These are phyloP conservation scores for Larix kaempferi DNA, from an alignment of 75 land plant species.

Conservation along the genomic window DNA sequence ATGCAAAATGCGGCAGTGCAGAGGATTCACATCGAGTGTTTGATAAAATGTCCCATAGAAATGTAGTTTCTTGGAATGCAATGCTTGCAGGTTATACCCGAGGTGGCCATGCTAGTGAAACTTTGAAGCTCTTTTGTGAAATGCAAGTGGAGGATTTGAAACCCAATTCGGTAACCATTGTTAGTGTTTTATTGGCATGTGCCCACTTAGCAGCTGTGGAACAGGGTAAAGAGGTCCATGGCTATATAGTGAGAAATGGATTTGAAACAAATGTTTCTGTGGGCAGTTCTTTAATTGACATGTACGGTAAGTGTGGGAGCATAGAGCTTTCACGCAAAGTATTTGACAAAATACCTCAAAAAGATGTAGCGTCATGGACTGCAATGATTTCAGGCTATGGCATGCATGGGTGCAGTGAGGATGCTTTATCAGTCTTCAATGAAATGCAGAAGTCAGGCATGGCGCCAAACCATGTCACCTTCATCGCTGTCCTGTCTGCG, in stretches of 20 bases:
- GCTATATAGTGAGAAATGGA: slow-evolving; percentile 8
- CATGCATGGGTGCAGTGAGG: slow-evolving; percentile 1
- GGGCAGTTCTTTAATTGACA: slow-evolving; percentile 8
- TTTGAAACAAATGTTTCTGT: neutral
- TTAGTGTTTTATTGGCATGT: slow-evolving; percentile 10
- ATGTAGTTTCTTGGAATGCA: slow-evolving; percentile 19
- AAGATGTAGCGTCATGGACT: slow-evolving; percentile 14
- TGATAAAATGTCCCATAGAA: neutral
- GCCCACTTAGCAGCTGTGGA: neutral
- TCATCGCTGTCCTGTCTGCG: slow-evolving; percentile 8
- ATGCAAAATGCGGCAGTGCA: slow-evolving; percentile 17
- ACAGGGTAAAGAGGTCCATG: slow-evolving; percentile 14
- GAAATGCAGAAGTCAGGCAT: slow-evolving; percentile 5
- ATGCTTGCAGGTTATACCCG: slow-evolving; percentile 15
- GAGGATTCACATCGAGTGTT: slow-evolving; percentile 3
- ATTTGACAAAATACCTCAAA: neutral
- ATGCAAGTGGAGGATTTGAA: slow-evolving; percentile 6
- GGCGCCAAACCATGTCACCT: slow-evolving; percentile 17
- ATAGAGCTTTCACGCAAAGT: neutral
- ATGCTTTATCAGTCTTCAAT: slow-evolving; percentile 8
- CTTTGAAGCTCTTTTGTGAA: slow-evolving; percentile 6
- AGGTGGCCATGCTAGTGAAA: slow-evolving; percentile 4
- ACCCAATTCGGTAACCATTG: slow-evolving; percentile 7
- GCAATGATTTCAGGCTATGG: slow-evolving; percentile 15
- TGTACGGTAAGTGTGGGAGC: slow-evolving; percentile 12